Percentiles rank a stretch among this genome's conserved stretches.
Conservation (phyloP, 495 filamentous ascomycete genomes). For the Aspergillus leporis region DNA sequence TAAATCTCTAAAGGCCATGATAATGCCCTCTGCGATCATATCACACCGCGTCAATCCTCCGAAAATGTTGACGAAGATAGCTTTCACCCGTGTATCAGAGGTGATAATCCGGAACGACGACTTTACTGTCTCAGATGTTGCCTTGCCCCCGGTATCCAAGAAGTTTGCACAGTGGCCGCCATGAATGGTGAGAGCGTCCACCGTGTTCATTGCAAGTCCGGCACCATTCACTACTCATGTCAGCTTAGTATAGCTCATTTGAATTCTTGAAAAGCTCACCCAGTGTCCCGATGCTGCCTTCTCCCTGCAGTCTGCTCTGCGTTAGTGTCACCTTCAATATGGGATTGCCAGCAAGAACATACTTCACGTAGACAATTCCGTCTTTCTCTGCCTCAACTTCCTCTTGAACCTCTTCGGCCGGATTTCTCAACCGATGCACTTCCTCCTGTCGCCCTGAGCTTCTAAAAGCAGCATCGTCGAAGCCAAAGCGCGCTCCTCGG, state of each 20-base stretch:
- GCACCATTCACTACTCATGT: conserved; percentile 70
- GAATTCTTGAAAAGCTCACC: conserved; percentile 28
- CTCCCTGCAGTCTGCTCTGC: conserved; percentile 40
- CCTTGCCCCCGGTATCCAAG: conserved; percentile 88
- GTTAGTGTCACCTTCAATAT: conserved; percentile 11
- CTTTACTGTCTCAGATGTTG: conserved; percentile 81
- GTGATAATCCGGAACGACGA: conserved; percentile 72
- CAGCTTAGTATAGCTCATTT: conserved; percentile 1
- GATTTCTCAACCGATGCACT: conserved; percentile 59
- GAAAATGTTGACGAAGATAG: conserved; percentile 88
- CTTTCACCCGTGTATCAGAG: conserved; percentile 67
- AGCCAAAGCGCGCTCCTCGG: conserved; percentile 57
- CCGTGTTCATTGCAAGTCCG: conserved; percentile 90
- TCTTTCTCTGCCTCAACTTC: conserved; percentile 67
- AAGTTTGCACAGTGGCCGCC: conserved; percentile 76
- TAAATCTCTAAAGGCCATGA: conserved; percentile 75
- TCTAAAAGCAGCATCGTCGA: conserved; percentile 78
- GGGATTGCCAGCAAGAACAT: conserved; percentile 9
- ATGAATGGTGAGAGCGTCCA: conserved; percentile 69
- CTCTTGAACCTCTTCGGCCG: conserved; percentile 50
- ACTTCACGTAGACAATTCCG: conserved; percentile 74
- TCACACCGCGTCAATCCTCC: conserved; percentile 81
- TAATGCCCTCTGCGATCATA: conserved; percentile 85
- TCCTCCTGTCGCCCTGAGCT: conserved; percentile 64
- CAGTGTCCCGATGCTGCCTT: conserved; percentile 67